Base-by-base conservation (phyloP, 352 stramenopile species). In the Phytophthora sansomeana region DNA sequence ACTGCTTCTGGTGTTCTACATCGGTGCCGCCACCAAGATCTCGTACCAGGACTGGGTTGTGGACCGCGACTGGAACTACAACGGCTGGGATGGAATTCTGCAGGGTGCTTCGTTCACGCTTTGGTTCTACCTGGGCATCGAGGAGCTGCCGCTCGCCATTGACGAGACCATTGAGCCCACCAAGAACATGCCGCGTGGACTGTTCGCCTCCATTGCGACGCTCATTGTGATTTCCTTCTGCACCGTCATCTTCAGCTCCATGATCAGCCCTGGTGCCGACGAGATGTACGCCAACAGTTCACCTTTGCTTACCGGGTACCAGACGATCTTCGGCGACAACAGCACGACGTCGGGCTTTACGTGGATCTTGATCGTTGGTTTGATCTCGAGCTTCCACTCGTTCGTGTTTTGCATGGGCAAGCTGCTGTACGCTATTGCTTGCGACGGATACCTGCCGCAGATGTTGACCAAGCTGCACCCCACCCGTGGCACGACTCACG, bases 341-440 rank as follows among this genome's bases (percentile, higher is more conserved):
- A 77, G 63, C 51, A 80, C 69, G 14, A 88, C 80, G 8, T 75
- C 79, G 29, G 77, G 63, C n/a, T 88, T 84, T 54, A 80, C 77
- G 44, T 88, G 79, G 79, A 55, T 88, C 11, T 58, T 88, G 19
- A 73, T 88, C 39, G 62, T 88, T 1, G 79, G 79, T 0, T 51
- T 88, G 5, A 74, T 88, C 52, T 71, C 67, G 30, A 83, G 72
- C 48, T 88, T 88, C 67, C 79, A 88, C 70, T 88, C 79, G 66
- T 88, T 88, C 60, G 80, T 88, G 30, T 88, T 81, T 61, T 88
- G 79, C 72, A 88, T 88, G 80, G 77, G 80, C 32, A 73, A 80
- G n/a, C n/a, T n/a, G n/a, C n/a, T n/a, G n/a, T n/a, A n/a, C n/a
- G n/a, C n/a, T n/a, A n/a, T n/a, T n/a, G n/a, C n/a, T n/a, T n/a